A percentile compares a stretch with the other conserved stretches of the same genome.
phyloP scores from a whole-genome alignment of 1,139 yeast species.

The Blastobotrys malaysiensis region DNA sequence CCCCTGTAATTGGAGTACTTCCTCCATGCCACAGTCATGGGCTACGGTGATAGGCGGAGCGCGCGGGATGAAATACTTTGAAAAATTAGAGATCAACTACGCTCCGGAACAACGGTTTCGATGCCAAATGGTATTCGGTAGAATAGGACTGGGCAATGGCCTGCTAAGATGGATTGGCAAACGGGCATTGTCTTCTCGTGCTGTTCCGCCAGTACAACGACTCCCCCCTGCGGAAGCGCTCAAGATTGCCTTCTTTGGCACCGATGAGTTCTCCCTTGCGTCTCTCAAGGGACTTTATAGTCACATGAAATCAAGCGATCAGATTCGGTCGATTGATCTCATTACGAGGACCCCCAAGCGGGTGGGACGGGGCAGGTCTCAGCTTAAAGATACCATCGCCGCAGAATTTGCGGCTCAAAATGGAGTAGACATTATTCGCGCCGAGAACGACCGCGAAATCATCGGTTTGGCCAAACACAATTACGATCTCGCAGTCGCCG shows the following conservation, averaged over 20 bases:
- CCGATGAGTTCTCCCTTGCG: constrained; percentile 66
- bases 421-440: constrained; percentile 44
- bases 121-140: constrained; percentile 1
- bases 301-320: constrained; percentile 31
- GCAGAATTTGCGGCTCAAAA: constrained; percentile 39
- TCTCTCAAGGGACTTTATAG: constrained; percentile 47
- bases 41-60: background rate
- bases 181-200: background rate
- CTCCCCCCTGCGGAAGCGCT: constrained; percentile 14
- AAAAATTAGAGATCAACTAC: background rate
- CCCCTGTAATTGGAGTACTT: too few relatives aligned
- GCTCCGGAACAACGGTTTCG: background rate
- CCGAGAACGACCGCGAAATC: constrained; percentile 57
- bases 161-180: background rate
- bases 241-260: constrained; percentile 68
- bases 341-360: constrained; percentile 64
- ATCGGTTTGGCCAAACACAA: constrained; percentile 27
- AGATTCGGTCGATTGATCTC: constrained; percentile 49
- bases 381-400: constrained; percentile 50
- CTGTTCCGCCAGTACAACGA: background rate
- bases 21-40: too few relatives aligned
- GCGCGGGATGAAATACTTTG: background rate
- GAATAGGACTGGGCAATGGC: background rate
- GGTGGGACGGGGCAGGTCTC: constrained; percentile 59
- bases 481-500: constrained; percentile 74